These are phyloP conservation scores for Mycothermus thermophilus DNA, from an alignment of 495 filamentous ascomycete species.

Conservation along the genomic window DNA sequence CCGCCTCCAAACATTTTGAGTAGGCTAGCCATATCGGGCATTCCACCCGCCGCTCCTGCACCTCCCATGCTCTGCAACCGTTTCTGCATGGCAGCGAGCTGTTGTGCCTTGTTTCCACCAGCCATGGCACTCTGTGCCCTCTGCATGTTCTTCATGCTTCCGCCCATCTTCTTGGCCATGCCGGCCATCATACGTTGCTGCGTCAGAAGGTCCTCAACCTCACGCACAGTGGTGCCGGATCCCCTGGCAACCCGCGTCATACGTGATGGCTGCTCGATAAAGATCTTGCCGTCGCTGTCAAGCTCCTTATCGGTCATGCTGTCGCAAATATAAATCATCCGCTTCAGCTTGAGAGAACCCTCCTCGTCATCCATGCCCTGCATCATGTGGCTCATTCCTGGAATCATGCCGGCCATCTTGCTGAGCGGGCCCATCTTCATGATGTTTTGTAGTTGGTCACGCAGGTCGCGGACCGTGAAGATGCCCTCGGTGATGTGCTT, in stretches of 20 bases:
- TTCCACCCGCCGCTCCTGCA: conserved; percentile 36
- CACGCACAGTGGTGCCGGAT: conserved; percentile 78
- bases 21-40: conserved; percentile 69
- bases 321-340: conserved; percentile 99
- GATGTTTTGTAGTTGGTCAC: conserved; percentile 91
- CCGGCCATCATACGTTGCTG: conserved; percentile 98
- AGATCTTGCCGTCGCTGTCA: conserved; percentile 86
- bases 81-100: conserved; percentile 97
- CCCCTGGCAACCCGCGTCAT: conserved; percentile 89
- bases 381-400: conserved; percentile 83
- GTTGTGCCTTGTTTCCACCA: conserved; percentile 73
- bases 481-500: conserved; percentile 95
- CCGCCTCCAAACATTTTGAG: conserved; percentile 71
- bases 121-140: conserved; percentile 81
- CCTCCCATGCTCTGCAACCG: conserved; percentile 85
- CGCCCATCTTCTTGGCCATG: conserved; percentile 98
- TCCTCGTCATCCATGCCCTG: conserved; percentile 94
- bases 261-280: conserved; percentile 80
- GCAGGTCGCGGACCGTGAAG: conserved; percentile 87
- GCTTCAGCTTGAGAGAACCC: conserved; percentile 77
- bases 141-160: conserved; percentile 93
- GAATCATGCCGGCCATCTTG: conserved; percentile 99
- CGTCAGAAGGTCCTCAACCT: conserved; percentile 93
- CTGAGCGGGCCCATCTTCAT: conserved; percentile 99
- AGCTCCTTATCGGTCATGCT: conserved; percentile 93